Evolutionary conservation across 768 basidiomycete species (phyloP), one percentile per base, ranked within the genome.

Genomic region (Daedaleopsis sinensis): DNA sequence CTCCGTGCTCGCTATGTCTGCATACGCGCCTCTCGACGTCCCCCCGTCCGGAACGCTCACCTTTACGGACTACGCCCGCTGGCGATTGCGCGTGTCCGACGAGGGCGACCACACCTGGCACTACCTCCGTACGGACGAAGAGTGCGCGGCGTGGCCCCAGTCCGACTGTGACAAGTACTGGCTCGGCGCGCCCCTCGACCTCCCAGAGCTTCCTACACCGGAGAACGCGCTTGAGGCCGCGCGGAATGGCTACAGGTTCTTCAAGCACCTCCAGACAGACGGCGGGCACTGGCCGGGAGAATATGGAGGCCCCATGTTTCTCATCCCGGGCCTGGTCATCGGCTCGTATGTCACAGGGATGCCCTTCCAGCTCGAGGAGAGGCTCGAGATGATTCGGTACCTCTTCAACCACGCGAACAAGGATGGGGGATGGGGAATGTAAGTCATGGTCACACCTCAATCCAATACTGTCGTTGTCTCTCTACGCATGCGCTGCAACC

Each of bases 401-500:
- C 79, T 99, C 48, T 82, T 96, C 71, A 95, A 94, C 71, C 83
- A 83, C 27, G 86, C 89, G 7, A 80, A 91, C 65, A 88, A 91
- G 37, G 93, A 96, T 55, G 94, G 95, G 23, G 97, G 97, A 2
- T 98, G 96, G 97, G 97, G 97, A 69, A 82, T 99, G 96, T 97
- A 69, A 75, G 94, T 79, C 9, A 50, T 51, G 46, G 8, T 50
- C n/a, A 15, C 53, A 3, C 4, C 27, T 32, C 27, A 32, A 32
- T 32, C n/a, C 7, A 32, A 32, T 3, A 32, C 27, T 32, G 27
- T 32, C 27, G 27, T 32, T n/a, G n/a, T n/a, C n/a, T n/a, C n/a
- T 32, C 4, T 32, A 32, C 27, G 27, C 27, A 7, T 32, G 27
- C 27, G 27, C 27, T 32, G 7, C 27, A 32, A 32, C 7, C 27